phyloP scores from a whole-genome alignment of 2,329 filamentous ascomycete species.

The Pseudogymnoascus sp. region DNA sequence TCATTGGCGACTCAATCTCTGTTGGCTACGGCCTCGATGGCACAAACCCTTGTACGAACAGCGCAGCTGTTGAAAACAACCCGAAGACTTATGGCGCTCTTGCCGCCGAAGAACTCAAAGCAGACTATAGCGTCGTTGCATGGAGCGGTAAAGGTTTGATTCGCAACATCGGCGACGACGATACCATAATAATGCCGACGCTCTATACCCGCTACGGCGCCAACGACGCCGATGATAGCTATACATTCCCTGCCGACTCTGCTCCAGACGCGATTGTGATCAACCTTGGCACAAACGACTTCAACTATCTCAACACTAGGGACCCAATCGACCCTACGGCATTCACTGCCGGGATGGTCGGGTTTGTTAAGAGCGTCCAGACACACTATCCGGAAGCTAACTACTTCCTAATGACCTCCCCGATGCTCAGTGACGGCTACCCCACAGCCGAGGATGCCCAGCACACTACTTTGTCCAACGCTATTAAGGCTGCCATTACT shows the following conservation, averaged over 20 bases:
- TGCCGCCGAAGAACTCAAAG: constrained; percentile 33
- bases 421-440: constrained; percentile 34
- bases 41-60: constrained; percentile 33
- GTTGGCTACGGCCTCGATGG: constrained; percentile 39
- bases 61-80: constrained; percentile 33
- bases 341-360: constrained; percentile 26
- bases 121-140: constrained; percentile 37
- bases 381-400: constrained; percentile 31
- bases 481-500: constrained; percentile 30
- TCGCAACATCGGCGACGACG: constrained; percentile 32
- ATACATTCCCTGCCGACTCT: constrained; percentile 30
- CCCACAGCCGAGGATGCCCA: constrained; percentile 32
- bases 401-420: constrained; percentile 36
- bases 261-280: constrained; percentile 35
- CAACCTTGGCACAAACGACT: constrained; percentile 39
- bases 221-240: constrained; percentile 32
- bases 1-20: constrained; percentile 39
- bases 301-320: constrained; percentile 30
- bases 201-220: constrained; percentile 38
- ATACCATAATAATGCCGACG: constrained; percentile 32
- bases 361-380: constrained; percentile 30
- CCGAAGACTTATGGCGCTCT: constrained; percentile 37
- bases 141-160: constrained; percentile 39
- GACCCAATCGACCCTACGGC: constrained; percentile 25
- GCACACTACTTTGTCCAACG: constrained; percentile 31